These are phyloP conservation scores for Naganishia antarctica DNA, from an alignment of 768 basidiomycete genomes.

Conservation along the genomic window DNA sequence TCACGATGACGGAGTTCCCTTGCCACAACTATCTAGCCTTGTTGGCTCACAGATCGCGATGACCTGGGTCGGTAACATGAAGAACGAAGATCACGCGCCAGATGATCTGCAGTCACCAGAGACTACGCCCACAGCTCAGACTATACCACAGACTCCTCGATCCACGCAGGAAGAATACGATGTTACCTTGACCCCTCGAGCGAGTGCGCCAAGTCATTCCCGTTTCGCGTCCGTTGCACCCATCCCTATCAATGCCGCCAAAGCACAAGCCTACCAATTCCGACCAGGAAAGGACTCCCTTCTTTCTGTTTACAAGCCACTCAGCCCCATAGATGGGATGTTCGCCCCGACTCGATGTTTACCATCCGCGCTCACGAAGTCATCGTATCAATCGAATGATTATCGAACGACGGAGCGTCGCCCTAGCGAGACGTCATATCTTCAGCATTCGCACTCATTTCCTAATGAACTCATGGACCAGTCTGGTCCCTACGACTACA, in stretches of 20 bases:
- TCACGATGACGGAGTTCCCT: not conserved
- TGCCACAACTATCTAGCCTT: constrained; percentile 6
- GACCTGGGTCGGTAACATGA: constrained; percentile 15
- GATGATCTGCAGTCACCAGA: not conserved
- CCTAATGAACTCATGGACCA: constrained; percentile 5
- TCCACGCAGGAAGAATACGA: not conserved
- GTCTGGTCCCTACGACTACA: not conserved
- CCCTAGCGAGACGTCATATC: not conserved
- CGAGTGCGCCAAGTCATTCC: not conserved
- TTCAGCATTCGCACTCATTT: not conserved
- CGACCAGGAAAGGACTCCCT: constrained; percentile 5
- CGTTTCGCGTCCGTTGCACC: not conserved
- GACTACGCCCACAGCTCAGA: not conserved
- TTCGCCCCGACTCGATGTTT: not conserved
- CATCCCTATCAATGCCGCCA: constrained; percentile 2
- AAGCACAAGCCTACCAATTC: not conserved
- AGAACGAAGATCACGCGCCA: not conserved
- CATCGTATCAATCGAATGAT: not conserved
- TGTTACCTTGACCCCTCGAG: not conserved
- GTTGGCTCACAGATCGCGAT: constrained; percentile 24
- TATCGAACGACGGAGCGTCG: too few relatives aligned
- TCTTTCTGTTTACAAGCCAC: not conserved
- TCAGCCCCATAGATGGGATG: constrained; percentile 17
- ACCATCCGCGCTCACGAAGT: not conserved
- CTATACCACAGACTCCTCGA: not conserved